Conservation (phyloP, 208 protist species). For the Trypanosoma grayi region DNA sequence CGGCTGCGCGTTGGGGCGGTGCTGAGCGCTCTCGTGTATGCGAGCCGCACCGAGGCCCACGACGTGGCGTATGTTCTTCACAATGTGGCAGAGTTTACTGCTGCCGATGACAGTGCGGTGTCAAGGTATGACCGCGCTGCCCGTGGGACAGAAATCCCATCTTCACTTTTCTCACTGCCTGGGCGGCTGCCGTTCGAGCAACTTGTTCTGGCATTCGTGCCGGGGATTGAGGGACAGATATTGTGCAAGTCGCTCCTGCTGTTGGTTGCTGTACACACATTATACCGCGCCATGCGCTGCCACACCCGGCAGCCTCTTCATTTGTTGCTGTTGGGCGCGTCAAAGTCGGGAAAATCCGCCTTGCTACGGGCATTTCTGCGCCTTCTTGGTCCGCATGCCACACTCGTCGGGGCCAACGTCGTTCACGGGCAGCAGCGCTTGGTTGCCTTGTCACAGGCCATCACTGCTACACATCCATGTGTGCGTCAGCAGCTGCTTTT, state of each 20-base stretch:
- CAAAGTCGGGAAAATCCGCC: slow-evolving; percentile 55
- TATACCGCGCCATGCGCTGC: slow-evolving; percentile 37
- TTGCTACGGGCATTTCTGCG: slow-evolving; percentile 34
- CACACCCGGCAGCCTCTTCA: slow-evolving; percentile 34
- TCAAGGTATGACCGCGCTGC: too few relatives aligned
- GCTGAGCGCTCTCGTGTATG: slow-evolving; percentile 39
- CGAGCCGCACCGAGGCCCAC: slow-evolving; percentile 33
- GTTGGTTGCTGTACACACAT: slow-evolving; percentile 45
- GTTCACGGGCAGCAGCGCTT: slow-evolving; percentile 31
- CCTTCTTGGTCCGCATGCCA: slow-evolving; percentile 41
- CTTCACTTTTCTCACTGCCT: background rate
- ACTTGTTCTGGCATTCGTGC: slow-evolving; percentile 29
- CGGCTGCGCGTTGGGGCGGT: slow-evolving; percentile 32
- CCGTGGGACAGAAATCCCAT: background rate
- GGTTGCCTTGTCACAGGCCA: slow-evolving; percentile 19
- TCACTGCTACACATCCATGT: slow-evolving; percentile 33
- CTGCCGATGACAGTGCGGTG: background rate
- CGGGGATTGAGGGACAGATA: slow-evolving; percentile 51
- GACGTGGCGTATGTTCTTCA: slow-evolving; percentile 51
- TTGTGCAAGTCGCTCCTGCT: slow-evolving; percentile 52
- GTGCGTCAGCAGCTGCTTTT: slow-evolving; percentile 35
- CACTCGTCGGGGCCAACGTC: slow-evolving; percentile 39
- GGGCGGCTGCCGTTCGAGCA: slow-evolving; percentile 22
- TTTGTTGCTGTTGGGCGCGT: slow-evolving; percentile 54
- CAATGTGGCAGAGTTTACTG: slow-evolving; percentile 4